Conservation (phyloP, 2,329 filamentous ascomycete genomes). For the Blastomyces silverae region DNA sequence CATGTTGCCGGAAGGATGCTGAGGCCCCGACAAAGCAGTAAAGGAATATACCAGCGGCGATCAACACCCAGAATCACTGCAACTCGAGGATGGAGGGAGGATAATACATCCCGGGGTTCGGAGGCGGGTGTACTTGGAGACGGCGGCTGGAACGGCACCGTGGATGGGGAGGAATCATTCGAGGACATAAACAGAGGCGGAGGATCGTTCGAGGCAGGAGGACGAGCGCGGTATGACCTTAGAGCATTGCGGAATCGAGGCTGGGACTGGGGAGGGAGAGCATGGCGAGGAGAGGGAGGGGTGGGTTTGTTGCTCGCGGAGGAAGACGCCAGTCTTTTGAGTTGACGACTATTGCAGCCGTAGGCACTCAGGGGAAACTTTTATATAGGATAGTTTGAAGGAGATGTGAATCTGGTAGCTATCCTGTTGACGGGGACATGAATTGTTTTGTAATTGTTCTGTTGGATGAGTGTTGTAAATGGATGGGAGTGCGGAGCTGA, state of each 20-base stretch:
- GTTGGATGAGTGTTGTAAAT: background rate
- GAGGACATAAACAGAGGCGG: conserved; percentile 11
- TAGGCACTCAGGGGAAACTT: background rate
- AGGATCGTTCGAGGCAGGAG: conserved; percentile 9
- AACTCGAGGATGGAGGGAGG: conserved; percentile 63
- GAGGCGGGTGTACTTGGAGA: conserved; percentile 5
- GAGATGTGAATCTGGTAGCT: background rate
- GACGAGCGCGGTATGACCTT: conserved; percentile 3
- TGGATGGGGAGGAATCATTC: conserved; percentile 11
- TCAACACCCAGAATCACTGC: conserved; percentile 71
- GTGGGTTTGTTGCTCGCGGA: conserved; percentile 10
- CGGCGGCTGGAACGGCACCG: conserved; percentile 1
- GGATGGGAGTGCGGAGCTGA: no score
- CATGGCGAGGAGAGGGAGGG: conserved; percentile 15
- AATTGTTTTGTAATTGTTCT: background rate
- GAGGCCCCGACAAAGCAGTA: conserved; percentile 65
- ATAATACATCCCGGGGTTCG: conserved; percentile 29
- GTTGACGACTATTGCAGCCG: conserved; percentile 10
- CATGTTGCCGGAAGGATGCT: conserved; percentile 64
- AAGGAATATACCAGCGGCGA: conserved; percentile 63
- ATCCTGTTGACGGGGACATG: background rate
- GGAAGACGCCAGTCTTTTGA: conserved; percentile 22
- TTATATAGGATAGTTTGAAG: background rate
- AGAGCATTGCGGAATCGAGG: conserved; percentile 11
- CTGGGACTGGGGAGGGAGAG: conserved; percentile 11